These are phyloP conservation scores for Debaryomyces sp. DNA, from an alignment of 1,139 yeast genomes.

Conservation along the genomic window DNA sequence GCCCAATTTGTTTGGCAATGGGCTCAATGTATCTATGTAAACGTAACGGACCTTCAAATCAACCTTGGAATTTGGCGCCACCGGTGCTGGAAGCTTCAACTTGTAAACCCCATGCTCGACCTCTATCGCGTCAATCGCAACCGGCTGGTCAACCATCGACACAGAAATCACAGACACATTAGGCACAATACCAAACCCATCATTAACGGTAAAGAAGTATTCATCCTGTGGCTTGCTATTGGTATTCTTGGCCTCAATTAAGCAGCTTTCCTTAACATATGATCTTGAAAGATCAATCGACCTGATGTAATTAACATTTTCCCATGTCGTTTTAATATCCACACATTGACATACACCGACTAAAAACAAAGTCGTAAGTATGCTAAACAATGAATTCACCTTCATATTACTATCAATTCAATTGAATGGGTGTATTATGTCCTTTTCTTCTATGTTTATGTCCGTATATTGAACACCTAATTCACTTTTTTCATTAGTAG, in stretches of 20 bases:
- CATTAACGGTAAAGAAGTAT: conserved; percentile 59
- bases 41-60: conserved; percentile 56
- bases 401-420: conserved; percentile 5
- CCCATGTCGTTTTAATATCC: conserved; percentile 36
- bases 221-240: conserved; percentile 54
- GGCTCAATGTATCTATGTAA: conserved; percentile 49
- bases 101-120: conserved; percentile 38
- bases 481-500: conserved; percentile 3
- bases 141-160: conserved; percentile 32
- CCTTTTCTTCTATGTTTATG: not conserved
- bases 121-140: conserved; percentile 33
- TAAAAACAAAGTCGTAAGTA: conserved; percentile 3
- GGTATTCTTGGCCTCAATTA: conserved; percentile 60
- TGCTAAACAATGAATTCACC: conserved; percentile 8
- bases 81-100: conserved; percentile 61
- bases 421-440: not conserved
- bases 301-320: conserved; percentile 47
- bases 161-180: conserved; percentile 53
- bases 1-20: conserved; percentile 65
- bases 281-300: conserved; percentile 66
- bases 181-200: conserved; percentile 44
- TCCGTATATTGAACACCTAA: conserved; percentile 7
- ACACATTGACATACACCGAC: conserved; percentile 5
- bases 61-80: conserved; percentile 62
- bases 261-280: conserved; percentile 64